Percentiles rank a stretch among this genome's conserved stretches.
Evolutionary conservation across 2,329 filamentous ascomycete species (phyloP).

Genomic region (Diaporthe ampelina): DNA sequence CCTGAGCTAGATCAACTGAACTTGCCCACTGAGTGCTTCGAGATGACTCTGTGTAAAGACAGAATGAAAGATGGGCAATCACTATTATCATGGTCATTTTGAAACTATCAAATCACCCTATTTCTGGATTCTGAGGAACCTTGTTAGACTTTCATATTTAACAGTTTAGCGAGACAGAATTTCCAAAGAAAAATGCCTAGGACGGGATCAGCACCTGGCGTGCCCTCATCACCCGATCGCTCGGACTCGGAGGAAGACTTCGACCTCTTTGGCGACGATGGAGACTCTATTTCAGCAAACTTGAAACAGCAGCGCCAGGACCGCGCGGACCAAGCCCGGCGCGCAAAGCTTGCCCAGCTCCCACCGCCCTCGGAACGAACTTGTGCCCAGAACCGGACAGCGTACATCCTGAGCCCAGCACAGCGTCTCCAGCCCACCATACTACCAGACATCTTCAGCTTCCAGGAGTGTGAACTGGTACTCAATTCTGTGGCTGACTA

Average conservation of each 20-base stretch:
- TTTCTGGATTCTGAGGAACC: too few relatives aligned
- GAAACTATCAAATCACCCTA: too few relatives aligned
- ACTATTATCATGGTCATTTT: too few relatives aligned
- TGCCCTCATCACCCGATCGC: not conserved
- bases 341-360: conserved; percentile 38
- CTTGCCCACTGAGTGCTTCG: too few relatives aligned
- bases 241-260: conserved; percentile 29
- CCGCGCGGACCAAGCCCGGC: conserved; percentile 37
- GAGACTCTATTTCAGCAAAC: conserved; percentile 4
- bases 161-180: too few relatives aligned
- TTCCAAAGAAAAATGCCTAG: not conserved
- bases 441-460: conserved; percentile 19
- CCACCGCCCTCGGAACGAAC: conserved; percentile 31
- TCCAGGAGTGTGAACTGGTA: conserved; percentile 31
- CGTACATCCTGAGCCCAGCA: conserved; percentile 36
- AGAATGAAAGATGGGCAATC: too few relatives aligned
- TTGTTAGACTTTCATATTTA: too few relatives aligned
- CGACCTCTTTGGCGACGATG: conserved; percentile 37
- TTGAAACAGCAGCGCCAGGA: not conserved
- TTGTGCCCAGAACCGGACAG: conserved; percentile 37
- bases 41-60: too few relatives aligned
- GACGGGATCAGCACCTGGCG: not conserved
- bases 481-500: conserved; percentile 36
- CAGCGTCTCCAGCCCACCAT: conserved; percentile 38
- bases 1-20: not conserved